phyloP scores from a whole-genome alignment of 23 red algal species.

The Gracilaria gracilis region DNA sequence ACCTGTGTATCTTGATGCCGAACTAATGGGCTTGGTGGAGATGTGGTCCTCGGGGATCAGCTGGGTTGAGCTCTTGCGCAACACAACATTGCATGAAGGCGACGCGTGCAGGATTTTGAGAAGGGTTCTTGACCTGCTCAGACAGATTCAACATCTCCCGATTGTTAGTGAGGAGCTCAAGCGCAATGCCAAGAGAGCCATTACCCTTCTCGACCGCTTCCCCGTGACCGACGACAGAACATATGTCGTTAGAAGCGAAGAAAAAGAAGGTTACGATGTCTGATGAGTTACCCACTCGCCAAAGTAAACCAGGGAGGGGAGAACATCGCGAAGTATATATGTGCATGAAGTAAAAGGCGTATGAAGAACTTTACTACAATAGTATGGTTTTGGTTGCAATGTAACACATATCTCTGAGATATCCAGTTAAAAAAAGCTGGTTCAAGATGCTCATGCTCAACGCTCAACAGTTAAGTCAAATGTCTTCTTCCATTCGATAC shows the following conservation, averaged over 20 bases:
- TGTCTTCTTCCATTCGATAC: too few relatives aligned
- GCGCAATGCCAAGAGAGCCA: constrained; percentile 64
- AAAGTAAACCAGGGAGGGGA: too few relatives aligned
- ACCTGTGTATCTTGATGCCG: constrained; percentile 42
- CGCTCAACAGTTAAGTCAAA: too few relatives aligned
- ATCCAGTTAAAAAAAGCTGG: too few relatives aligned
- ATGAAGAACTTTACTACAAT: too few relatives aligned
- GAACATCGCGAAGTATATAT: too few relatives aligned
- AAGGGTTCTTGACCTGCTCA: constrained; percentile 76
- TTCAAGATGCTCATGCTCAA: too few relatives aligned
- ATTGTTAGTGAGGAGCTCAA: constrained; percentile 67
- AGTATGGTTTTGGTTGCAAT: too few relatives aligned
- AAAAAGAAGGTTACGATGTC: not conserved
- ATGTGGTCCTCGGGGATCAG: constrained; percentile 74
- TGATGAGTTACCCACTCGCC: too few relatives aligned
- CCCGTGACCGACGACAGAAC: constrained; percentile 89
- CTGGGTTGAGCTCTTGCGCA: constrained; percentile 76
- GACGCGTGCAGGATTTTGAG: constrained; percentile 84
- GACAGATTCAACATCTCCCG: constrained; percentile 87
- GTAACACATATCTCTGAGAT: too few relatives aligned
- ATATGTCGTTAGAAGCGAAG: constrained; percentile 58
- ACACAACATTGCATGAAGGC: constrained; percentile 87
- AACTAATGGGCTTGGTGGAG: constrained; percentile 81
- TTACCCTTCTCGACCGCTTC: constrained; percentile 84
- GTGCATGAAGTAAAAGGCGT: too few relatives aligned